Evolutionary conservation across 2,329 filamentous ascomycete genomes (phyloP).

Genomic region (Metarhizium robertsii): DNA sequence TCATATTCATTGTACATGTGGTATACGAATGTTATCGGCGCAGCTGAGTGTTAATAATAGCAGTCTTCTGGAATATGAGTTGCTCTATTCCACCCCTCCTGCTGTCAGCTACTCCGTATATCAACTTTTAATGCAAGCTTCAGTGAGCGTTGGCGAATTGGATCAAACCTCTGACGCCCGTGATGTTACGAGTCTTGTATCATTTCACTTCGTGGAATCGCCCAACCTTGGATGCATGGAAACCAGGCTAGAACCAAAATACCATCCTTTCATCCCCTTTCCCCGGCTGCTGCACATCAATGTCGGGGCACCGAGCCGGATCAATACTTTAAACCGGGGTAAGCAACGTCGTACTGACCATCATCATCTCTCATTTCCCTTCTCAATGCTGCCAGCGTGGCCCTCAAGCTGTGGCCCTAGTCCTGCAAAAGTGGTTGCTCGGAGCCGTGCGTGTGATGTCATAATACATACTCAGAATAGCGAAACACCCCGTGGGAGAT

Average conservation of each 20-base stretch:
- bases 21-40: neutral
- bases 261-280: neutral
- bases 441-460: neutral
- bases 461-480: neutral
- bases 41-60: neutral
- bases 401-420: neutral
- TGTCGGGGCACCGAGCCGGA: neutral
- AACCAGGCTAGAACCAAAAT: neutral
- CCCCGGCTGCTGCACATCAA: neutral
- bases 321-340: neutral
- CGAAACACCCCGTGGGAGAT: neutral
- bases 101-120: neutral
- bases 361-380: neutral
- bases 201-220: neutral
- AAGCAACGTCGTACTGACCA: neutral
- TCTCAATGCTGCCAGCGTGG: neutral
- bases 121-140: neutral
- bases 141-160: neutral
- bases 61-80: neutral
- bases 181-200: neutral
- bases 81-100: neutral
- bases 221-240: neutral
- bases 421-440: neutral
- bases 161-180: neutral
- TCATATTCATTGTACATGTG: neutral